A percentile compares a stretch with the other conserved stretches of the same genome.
phyloP scores from a whole-genome alignment of 148 eudicot genomes.

The Polygonum aviculare region DNA sequence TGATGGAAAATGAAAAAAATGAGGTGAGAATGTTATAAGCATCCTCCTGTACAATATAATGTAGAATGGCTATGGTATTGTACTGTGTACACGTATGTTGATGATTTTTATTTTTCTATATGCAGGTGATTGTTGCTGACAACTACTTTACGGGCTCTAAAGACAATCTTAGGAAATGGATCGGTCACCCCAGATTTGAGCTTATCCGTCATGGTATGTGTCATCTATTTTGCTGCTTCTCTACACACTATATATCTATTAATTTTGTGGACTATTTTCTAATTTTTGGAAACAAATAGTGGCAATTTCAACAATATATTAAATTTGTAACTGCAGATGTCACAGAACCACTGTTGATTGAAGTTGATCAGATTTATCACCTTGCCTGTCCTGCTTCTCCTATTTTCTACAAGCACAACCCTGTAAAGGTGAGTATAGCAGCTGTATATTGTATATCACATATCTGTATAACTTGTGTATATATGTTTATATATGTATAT shows the following conservation, averaged over 20 bases:
- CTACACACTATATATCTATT: background rate
- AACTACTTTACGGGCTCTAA: conserved; percentile 90
- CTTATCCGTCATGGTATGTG: conserved; percentile 80
- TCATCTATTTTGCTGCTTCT: background rate
- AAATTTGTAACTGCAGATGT: conserved; percentile 47
- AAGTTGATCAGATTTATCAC: conserved; percentile 95
- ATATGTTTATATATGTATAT: background rate
- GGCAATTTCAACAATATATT: background rate
- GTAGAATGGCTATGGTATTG: background rate
- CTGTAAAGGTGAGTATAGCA: conserved; percentile 68
- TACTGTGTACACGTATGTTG: background rate
- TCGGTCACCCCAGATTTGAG: conserved; percentile 91
- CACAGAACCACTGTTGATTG: conserved; percentile 77
- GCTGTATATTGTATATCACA: background rate
- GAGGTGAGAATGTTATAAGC: conserved; percentile 37
- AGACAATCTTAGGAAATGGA: conserved; percentile 82
- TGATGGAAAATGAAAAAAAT: conserved; percentile 90
- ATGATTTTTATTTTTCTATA: background rate
- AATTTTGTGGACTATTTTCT: background rate
- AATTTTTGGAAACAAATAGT: background rate
- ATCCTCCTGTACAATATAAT: background rate
- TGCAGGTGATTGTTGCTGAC: conserved; percentile 85
- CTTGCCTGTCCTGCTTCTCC: conserved; percentile 99
- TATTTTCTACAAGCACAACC: conserved; percentile 91
- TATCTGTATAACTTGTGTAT: background rate